Conservation (phyloP, 2,329 filamentous ascomycete genomes). For the Chrysoporthe puriensis region DNA sequence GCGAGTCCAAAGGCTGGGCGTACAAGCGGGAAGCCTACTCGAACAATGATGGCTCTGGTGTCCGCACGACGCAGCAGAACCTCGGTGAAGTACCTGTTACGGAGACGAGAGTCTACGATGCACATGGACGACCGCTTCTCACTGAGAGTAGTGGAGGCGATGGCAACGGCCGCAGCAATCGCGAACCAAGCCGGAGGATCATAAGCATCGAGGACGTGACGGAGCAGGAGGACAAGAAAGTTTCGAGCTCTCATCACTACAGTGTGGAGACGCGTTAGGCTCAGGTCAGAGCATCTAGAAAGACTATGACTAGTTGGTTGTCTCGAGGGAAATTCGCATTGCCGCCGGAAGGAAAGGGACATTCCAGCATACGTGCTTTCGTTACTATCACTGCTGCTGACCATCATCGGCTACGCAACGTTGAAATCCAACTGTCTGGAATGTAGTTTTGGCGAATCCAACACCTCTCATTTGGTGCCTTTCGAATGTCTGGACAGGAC, state of each 20-base stretch:
- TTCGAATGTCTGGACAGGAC: too few species aligned
- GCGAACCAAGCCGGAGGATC: conserved; percentile 16
- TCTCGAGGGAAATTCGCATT: not conserved
- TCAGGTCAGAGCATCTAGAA: not conserved
- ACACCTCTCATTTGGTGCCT: too few species aligned
- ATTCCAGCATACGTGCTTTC: not conserved
- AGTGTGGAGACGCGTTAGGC: not conserved
- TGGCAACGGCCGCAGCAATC: not conserved
- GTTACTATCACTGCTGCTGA: not conserved
- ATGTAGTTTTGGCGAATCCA: not conserved
- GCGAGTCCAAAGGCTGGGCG: conserved; percentile 23
- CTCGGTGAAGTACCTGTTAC: conserved; percentile 24
- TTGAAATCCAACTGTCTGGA: not conserved
- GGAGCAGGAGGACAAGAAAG: conserved; percentile 21
- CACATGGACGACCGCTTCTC: conserved; percentile 22
- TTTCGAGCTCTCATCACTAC: not conserved
- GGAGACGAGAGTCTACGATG: conserved; percentile 20
- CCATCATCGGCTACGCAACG: not conserved
- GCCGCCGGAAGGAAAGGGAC: not conserved
- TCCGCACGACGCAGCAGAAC: conserved; percentile 23
- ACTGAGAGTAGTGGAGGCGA: not conserved
- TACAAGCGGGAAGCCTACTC: conserved; percentile 25
- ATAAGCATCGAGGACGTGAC: conserved; percentile 29
- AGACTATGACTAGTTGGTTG: not conserved
- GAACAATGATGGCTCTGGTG: conserved; percentile 21